These are phyloP conservation scores for Pichia nanzhaoensis DNA, from an alignment of 805 yeast species.

Conservation along the genomic window DNA sequence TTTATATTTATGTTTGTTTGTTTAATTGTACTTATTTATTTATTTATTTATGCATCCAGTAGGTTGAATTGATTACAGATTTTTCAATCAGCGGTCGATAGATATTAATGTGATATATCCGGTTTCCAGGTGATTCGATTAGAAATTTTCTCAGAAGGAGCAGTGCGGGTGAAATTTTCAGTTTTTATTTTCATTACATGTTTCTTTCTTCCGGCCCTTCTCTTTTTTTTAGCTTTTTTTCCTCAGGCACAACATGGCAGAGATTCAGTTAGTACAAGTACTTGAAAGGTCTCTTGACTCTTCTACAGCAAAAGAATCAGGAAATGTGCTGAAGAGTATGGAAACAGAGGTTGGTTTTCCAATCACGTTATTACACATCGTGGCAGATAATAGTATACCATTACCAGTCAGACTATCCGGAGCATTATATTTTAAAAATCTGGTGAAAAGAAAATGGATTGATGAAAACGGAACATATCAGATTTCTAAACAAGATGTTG, in stretches of 20 bases:
- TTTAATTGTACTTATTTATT: no score
- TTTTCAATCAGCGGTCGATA: no score
- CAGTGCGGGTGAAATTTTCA: neutral
- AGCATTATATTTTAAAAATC: conserved; percentile 83
- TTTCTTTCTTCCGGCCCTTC: neutral
- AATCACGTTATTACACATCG: conserved; percentile 64
- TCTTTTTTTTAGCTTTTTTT: neutral
- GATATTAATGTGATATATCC: no score
- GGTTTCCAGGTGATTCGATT: no score
- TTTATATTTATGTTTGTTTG: neutral
- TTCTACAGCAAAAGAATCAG: conserved; percentile 59
- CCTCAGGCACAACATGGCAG: conserved; percentile 26
- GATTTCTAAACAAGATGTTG: conserved; percentile 54
- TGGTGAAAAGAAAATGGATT: conserved; percentile 79
- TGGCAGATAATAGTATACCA: conserved; percentile 53
- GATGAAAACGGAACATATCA: conserved; percentile 81
- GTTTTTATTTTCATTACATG: neutral
- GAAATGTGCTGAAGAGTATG: conserved; percentile 50
- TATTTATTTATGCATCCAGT: no score
- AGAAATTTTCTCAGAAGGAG: no score
- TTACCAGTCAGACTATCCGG: conserved; percentile 72
- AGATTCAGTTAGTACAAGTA: conserved; percentile 46
- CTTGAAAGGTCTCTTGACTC: conserved; percentile 63
- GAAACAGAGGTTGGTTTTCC: conserved; percentile 74
- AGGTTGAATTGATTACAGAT: no score